phyloP scores from a whole-genome alignment of 73 alveolate genomes.

The Diophrys sp. region DNA sequence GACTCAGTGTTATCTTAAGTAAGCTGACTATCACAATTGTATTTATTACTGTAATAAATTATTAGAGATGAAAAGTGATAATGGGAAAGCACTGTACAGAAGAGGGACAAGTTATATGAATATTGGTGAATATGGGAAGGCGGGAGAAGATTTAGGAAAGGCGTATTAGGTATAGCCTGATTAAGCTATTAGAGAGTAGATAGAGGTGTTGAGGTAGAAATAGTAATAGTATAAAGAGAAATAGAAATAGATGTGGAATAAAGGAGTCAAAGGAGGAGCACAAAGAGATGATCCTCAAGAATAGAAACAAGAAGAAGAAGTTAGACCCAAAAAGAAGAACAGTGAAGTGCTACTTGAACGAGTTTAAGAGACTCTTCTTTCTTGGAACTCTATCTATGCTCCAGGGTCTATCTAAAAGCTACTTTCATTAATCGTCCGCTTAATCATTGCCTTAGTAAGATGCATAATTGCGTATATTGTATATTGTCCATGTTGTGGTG shows the following conservation, averaged over 20 bases:
- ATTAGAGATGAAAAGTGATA: constrained; percentile 54
- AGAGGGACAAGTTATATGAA: constrained; percentile 66
- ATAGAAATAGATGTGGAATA: constrained; percentile 41
- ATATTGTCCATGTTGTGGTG: no score
- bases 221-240: constrained; percentile 19
- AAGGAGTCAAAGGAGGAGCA: constrained; percentile 23
- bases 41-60: constrained; percentile 63
- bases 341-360: no score
- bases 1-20: constrained; percentile 46
- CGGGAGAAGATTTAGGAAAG: constrained; percentile 41
- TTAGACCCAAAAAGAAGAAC: no score
- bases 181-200: constrained; percentile 16
- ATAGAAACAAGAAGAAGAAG: no score
- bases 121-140: constrained; percentile 37
- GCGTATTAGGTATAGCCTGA: constrained; percentile 42
- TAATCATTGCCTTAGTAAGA: no score
- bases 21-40: constrained; percentile 37
- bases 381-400: no score
- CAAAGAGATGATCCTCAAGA: constrained; percentile 6
- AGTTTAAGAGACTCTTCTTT: no score
- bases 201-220: constrained; percentile 37
- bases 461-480: no score
- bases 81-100: constrained; percentile 84
- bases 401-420: no score
- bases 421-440: no score